phyloP scores from a whole-genome alignment of 805 yeast species.

The Torulaspora microellipsoides region DNA sequence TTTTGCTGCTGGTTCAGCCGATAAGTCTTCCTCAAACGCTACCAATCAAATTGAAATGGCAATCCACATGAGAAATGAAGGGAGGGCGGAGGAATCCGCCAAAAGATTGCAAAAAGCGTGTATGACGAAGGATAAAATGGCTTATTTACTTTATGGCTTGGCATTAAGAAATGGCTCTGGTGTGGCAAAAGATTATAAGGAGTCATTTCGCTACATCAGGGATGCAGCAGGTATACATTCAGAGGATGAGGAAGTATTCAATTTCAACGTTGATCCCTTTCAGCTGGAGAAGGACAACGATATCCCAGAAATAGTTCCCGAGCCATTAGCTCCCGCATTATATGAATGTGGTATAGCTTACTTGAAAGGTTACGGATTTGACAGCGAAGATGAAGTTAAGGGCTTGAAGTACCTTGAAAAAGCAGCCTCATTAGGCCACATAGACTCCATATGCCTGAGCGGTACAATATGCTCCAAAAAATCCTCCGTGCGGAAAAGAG shows the following conservation, averaged over 20 bases:
- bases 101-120: slow-evolving; percentile 65
- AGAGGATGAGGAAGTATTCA: slow-evolving; percentile 22
- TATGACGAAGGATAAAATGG: slow-evolving; percentile 54
- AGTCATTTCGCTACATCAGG: slow-evolving; percentile 57
- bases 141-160: slow-evolving; percentile 64
- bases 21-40: not conserved
- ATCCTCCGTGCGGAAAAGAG: slow-evolving; percentile 50
- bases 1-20: slow-evolving; percentile 8
- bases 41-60: slow-evolving; percentile 31
- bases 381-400: slow-evolving; percentile 43
- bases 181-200: slow-evolving; percentile 48
- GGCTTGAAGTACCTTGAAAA: slow-evolving; percentile 59
- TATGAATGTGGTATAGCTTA: slow-evolving; percentile 59
- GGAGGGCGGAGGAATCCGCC: slow-evolving; percentile 63
- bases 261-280: slow-evolving; percentile 34
- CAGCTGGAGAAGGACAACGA: slow-evolving; percentile 23
- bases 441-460: slow-evolving; percentile 63
- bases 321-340: slow-evolving; percentile 46
- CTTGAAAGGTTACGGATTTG: slow-evolving; percentile 52
- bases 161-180: slow-evolving; percentile 70
- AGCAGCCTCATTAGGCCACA: slow-evolving; percentile 63
- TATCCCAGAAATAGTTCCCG: slow-evolving; percentile 38
- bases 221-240: slow-evolving; percentile 43
- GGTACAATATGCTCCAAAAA: slow-evolving; percentile 64
- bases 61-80: slow-evolving; percentile 47